Conservation (phyloP, 192 early-diverging fungal species). For the Backusella macrospora region DNA sequence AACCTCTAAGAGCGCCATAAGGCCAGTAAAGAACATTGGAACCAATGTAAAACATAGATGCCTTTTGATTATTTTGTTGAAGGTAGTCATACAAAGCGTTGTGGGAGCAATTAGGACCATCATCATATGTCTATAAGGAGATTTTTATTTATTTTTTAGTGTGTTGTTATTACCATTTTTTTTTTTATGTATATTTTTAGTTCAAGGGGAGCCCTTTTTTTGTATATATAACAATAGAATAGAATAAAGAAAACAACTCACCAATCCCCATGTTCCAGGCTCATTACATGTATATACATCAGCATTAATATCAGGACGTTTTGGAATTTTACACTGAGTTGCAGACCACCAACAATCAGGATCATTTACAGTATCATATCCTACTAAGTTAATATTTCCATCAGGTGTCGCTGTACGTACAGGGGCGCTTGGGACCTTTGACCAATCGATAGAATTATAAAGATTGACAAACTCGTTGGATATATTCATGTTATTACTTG, state of each 20-base stretch:
- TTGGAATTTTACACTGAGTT: slow-evolving; percentile 42
- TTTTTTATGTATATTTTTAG: background rate
- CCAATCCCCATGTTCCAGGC: slow-evolving; percentile 48
- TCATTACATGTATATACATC: slow-evolving; percentile 44
- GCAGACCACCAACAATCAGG: slow-evolving; percentile 53
- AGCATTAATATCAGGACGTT: slow-evolving; percentile 29
- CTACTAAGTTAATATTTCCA: slow-evolving; percentile 28
- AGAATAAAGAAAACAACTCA: background rate
- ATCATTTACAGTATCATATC: slow-evolving; percentile 21
- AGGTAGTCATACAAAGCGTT: slow-evolving; percentile 50
- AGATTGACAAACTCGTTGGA: slow-evolving; percentile 40
- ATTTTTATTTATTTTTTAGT: slow-evolving; percentile 10
- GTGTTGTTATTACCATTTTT: background rate
- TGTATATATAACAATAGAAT: background rate
- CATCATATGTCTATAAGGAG: slow-evolving; percentile 56
- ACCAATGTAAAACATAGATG: slow-evolving; percentile 68
- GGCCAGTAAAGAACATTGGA: slow-evolving; percentile 56
- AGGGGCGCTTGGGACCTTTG: slow-evolving; percentile 40
- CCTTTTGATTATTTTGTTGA: slow-evolving; percentile 47
- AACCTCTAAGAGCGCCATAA: slow-evolving; percentile 43
- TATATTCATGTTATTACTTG: slow-evolving; percentile 37
- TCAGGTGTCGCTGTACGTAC: slow-evolving; percentile 27
- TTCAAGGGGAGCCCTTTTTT: background rate
- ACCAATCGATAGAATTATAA: slow-evolving; percentile 51
- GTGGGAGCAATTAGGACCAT: slow-evolving; percentile 58